These are phyloP conservation scores for Singerocomus rubriflavus DNA, from an alignment of 1,284 basidiomycete species.

Conservation along the genomic window DNA sequence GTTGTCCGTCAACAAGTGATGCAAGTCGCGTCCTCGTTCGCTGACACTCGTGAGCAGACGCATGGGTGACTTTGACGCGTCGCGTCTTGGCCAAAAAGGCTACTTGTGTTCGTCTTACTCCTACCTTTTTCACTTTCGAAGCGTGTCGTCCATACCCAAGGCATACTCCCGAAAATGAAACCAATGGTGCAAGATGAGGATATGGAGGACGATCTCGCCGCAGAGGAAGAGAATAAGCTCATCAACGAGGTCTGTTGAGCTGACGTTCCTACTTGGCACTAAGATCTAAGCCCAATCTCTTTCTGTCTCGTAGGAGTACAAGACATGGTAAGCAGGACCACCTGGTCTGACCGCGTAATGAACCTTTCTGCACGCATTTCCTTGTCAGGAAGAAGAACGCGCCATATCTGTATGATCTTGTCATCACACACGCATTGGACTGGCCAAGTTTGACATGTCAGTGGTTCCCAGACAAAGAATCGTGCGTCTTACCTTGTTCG, in stretches of 20 bases:
- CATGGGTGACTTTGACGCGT: slow-evolving; percentile 18
- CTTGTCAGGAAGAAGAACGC: slow-evolving; percentile 90
- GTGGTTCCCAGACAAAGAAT: slow-evolving; percentile 98
- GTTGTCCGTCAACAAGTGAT: not conserved
- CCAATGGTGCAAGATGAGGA: slow-evolving; percentile 61
- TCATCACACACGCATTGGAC: slow-evolving; percentile 96
- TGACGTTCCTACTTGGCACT: not conserved
- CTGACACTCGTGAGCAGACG: not conserved
- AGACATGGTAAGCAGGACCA: slow-evolving; percentile 60
- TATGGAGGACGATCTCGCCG: slow-evolving; percentile 76
- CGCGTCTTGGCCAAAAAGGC: slow-evolving; percentile 24
- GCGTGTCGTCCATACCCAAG: not conserved
- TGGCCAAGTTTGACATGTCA: slow-evolving; percentile 99
- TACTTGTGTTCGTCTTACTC: not conserved
- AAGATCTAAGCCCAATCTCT: slow-evolving; percentile 13
- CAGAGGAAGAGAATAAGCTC: slow-evolving; percentile 86
- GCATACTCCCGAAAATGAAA: slow-evolving; percentile 43
- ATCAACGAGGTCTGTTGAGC: slow-evolving; percentile 78
- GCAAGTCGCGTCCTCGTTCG: not conserved
- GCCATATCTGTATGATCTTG: slow-evolving; percentile 95
- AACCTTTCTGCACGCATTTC: slow-evolving; percentile 10
- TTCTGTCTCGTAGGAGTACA: slow-evolving; percentile 61
- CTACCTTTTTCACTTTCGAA: not conserved
- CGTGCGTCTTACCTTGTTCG: slow-evolving; percentile 48
- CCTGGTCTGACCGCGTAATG: not conserved